Base-by-base conservation (phyloP, 2,329 filamentous ascomycete species). In the Orbilia blumenaviensis region DNA sequence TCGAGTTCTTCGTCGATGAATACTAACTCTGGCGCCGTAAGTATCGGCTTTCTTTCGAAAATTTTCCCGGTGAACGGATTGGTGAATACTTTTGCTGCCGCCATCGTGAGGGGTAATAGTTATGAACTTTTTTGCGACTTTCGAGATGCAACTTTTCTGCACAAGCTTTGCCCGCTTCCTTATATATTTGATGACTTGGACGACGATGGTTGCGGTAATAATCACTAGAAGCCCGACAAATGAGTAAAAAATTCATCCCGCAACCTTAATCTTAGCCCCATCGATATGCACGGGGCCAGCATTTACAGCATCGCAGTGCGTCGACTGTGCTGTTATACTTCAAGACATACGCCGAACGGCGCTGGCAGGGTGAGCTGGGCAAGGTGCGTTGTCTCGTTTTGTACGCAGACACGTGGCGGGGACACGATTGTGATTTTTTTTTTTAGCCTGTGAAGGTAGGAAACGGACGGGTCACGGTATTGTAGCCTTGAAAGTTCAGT, bases 1-100 rank as follows among this genome's bases (percentile, higher is more conserved):
- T 63, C 64, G 14, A 42, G 32, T 46, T 69, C 72, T 34, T 76
- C 72, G 48, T 76, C 72, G 23, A 76, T 76, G 23, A 76, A 76
- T 10, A 76, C 64, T 14, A 76, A 36, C 29, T 76, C 64, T n/a
- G 64, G 52, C 18, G 64, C 34, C 14, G 58, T 27, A 6, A 56
- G 18, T 14, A 56, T 56, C 52, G 71, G 71, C 12, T 58, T 76
- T 48, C 63, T 68, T 9, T 76, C 72, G 18, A 69, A 41, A 42
- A 74, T 74, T 41, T 52, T 76, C 23, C 64, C 27, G 8, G 38
- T 44, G 41, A 76, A 76, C 4, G 72, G 72, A 29, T 76, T 76
- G 32, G 36, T 66, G 50, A 76, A 76, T 2, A 64, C 48, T 23
- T 56, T 58, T 12, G 68, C n/a, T 56, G 58, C 58, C 42, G 72